phyloP scores from a whole-genome alignment of 257 asterid genomes.

The Solanum etuberosum region DNA sequence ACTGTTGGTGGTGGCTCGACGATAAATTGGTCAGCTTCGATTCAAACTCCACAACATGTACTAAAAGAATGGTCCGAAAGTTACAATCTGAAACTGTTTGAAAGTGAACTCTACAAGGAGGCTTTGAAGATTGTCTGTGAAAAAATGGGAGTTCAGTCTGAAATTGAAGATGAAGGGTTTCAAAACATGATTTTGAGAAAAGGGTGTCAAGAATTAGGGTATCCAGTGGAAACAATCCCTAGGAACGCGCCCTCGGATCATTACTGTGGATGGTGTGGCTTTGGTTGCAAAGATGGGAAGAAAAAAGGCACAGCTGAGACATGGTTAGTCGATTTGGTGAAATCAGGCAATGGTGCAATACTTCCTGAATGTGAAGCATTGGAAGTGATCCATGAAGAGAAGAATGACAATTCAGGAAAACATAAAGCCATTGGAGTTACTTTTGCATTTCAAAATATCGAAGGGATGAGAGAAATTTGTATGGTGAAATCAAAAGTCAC shows the following conservation, averaged over 20 bases:
- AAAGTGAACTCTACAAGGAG: constrained; percentile 10
- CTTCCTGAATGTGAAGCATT: constrained; percentile 56
- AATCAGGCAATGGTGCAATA: constrained; percentile 55
- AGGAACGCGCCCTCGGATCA: constrained; percentile 55
- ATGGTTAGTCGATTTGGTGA: constrained; percentile 66
- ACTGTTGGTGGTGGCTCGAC: neutral
- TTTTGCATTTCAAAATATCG: constrained; percentile 19
- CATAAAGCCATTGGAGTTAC: constrained; percentile 41
- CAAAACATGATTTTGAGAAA: constrained; percentile 57
- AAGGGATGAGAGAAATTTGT: constrained; percentile 28
- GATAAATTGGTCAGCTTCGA: neutral
- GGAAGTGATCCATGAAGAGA: constrained; percentile 18
- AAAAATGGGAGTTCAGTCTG: constrained; percentile 52
- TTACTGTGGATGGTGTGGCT: constrained; percentile 70
- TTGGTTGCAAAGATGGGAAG: constrained; percentile 66
- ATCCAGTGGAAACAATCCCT: constrained; percentile 42
- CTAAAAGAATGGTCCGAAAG: constrained; percentile 54
- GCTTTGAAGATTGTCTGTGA: constrained; percentile 43
- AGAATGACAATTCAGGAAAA: neutral
- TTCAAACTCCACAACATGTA: constrained; percentile 52
- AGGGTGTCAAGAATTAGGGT: constrained; percentile 68
- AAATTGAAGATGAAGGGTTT: constrained; percentile 38
- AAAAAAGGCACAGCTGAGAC: constrained; percentile 64
- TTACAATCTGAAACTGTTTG: constrained; percentile 20
- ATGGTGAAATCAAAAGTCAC: constrained; percentile 49